Base-by-base conservation (phyloP, 2,329 filamentous ascomycete genomes). In the Chaetomiaceae sp. region DNA sequence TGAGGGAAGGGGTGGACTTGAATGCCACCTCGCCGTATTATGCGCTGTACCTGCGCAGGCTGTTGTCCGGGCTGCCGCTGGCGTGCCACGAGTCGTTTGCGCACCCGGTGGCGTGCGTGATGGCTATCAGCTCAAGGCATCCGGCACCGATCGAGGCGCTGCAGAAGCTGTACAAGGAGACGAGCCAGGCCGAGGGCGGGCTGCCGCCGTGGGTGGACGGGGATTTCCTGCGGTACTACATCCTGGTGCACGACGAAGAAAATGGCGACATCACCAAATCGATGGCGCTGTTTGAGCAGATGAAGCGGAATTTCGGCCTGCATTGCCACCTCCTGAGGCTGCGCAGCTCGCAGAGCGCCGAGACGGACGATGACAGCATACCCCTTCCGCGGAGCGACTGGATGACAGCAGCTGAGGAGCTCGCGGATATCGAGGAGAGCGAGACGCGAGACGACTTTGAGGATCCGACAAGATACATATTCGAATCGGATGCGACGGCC, bases 231-330 rank as follows among this genome's bases (percentile, higher is more conserved):
- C 82, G 93, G 56, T 99, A 99, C 68, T 99, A 99, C 68, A 88
- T 99, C 14, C 75, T 99, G 37, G 86, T 99, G 16, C 93, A 99
- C 63, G 93, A 99, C 61, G 95, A 99, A 70, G 93, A 99, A 65
- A 83, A 83, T 55, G 92, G 96, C 63, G 91, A 99, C 65, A 95
- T 97, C 55, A 82, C 82, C 33, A 87, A 90, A 68, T 95, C 91
- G 12, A 92, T 92, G 68, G 81, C 83, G 16, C 75, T 97, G 23
- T 99, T 96, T 68, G 93, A 99, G 61, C 89, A 96, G 68, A 99
- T 99, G 95, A 99, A 97, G 70, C 83, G 93, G n/a, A 89, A 96
- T 69, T 89, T 99, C 57, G 93, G 93, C 2, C 74, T 97, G 42
- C 91, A 99, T 68, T 99, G 93, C 65, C 93, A 99, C 69, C 76